These are phyloP conservation scores for Suillus fuscotomentosus DNA, from an alignment of 768 basidiomycete genomes.

Conservation along the genomic window DNA sequence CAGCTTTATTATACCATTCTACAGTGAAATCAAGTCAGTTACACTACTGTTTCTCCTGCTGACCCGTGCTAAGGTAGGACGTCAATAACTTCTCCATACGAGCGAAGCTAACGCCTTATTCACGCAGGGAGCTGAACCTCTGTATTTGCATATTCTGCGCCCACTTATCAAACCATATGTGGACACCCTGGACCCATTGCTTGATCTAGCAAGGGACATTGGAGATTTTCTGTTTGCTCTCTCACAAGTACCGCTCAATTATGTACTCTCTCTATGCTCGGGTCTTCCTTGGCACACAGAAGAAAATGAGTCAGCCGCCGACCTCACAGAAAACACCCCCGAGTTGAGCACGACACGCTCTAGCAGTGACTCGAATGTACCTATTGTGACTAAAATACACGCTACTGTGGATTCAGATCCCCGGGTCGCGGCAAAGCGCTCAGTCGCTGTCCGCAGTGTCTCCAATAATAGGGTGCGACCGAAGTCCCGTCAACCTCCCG, in stretches of 20 bases:
- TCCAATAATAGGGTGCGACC: conserved; percentile 15
- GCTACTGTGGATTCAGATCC: conserved; percentile 8
- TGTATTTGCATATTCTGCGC: conserved; percentile 78
- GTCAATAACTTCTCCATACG: conserved; percentile 3
- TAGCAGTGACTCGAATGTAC: conserved; percentile 14
- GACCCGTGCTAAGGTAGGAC: conserved; percentile 69
- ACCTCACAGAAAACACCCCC: conserved; percentile 7
- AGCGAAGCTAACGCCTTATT: conserved; percentile 11
- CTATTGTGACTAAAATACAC: conserved; percentile 10
- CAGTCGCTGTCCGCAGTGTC: conserved; percentile 17
- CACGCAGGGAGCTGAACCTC: conserved; percentile 77
- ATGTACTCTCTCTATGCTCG: conserved; percentile 32
- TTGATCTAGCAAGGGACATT: conserved; percentile 59
- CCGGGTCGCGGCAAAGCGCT: conserved; percentile 9
- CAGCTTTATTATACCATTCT: conserved; percentile 77
- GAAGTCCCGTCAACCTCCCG: conserved; percentile 2
- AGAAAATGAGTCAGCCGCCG: conserved; percentile 11
- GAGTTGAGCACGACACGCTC: conserved; percentile 3
- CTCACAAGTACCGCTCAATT: conserved; percentile 38
- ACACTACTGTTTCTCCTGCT: conserved; percentile 71
- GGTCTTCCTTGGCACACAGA: conserved; percentile 20
- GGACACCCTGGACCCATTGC: conserved; percentile 56
- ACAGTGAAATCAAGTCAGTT: conserved; percentile 77
- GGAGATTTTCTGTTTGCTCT: conserved; percentile 59
- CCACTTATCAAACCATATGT: conserved; percentile 78